A percentile compares a stretch with the other conserved stretches of the same genome.
Evolutionary conservation across 192 early-diverging fungal genomes (phyloP).

Genomic region (Umbelopsis sp.): DNA sequence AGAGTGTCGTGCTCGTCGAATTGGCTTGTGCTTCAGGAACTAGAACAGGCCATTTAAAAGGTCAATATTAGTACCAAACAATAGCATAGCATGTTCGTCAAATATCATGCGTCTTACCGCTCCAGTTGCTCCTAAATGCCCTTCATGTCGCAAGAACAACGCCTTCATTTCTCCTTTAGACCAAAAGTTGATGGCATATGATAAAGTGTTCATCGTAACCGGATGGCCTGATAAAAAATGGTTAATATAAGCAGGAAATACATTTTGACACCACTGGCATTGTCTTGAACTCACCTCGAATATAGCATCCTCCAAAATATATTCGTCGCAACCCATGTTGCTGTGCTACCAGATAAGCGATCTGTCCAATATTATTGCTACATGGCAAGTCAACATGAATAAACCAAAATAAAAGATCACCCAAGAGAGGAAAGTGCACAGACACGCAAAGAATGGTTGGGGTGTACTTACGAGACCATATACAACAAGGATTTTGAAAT

Average conservation of each 20-base stretch:
- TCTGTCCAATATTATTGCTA: slow-evolving; percentile 98
- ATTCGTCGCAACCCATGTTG: slow-evolving; percentile 85
- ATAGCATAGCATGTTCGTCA: too few species aligned
- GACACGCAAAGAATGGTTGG: background rate
- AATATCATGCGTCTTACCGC: slow-evolving; percentile 49
- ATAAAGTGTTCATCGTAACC: slow-evolving; percentile 95
- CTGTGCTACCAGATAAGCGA: slow-evolving; percentile 95
- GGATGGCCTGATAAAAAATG: slow-evolving; percentile 70
- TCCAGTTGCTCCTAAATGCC: slow-evolving; percentile 92
- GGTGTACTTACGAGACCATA: slow-evolving; percentile 75
- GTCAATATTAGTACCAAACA: too few species aligned
- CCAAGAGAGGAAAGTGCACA: background rate
- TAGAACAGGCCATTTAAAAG: background rate
- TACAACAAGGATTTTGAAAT: slow-evolving; percentile 88
- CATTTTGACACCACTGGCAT: too few species aligned
- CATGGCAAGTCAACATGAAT: background rate
- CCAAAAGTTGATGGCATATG: slow-evolving; percentile 97
- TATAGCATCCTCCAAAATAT: slow-evolving; percentile 98
- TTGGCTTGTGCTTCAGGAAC: slow-evolving; percentile 57
- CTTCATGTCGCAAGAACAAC: slow-evolving; percentile 95
- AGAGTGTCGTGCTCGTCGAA: slow-evolving; percentile 38
- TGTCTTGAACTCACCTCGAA: slow-evolving; percentile 73
- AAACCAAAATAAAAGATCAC: background rate
- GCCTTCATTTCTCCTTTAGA: slow-evolving; percentile 94
- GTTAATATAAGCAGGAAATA: too few species aligned